Conservation (phyloP, 768 basidiomycete species). For the Lactifluus piperatus region DNA sequence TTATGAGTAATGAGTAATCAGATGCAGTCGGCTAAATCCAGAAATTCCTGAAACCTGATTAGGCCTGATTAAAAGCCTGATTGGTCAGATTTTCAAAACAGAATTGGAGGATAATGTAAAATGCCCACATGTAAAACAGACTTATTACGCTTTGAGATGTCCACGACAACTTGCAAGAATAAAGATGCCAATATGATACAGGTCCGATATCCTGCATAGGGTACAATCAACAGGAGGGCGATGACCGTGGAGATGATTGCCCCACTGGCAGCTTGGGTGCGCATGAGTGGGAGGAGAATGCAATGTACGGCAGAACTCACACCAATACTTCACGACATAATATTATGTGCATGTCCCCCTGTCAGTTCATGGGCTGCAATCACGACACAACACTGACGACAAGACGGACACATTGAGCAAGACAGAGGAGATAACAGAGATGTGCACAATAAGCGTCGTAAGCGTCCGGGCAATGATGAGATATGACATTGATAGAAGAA, state of each 20-base stretch:
- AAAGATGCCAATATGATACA: slow-evolving; percentile 76
- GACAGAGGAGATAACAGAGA: slow-evolving; percentile 58
- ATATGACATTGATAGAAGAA: slow-evolving; percentile 57
- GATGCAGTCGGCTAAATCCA: too few relatives aligned
- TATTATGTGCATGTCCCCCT: slow-evolving; percentile 71
- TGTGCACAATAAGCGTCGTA: slow-evolving; percentile 69
- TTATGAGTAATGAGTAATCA: too few relatives aligned
- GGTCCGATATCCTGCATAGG: slow-evolving; percentile 62
- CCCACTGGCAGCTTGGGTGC: slow-evolving; percentile 48
- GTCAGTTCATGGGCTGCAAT: slow-evolving; percentile 11
- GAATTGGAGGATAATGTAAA: too few relatives aligned
- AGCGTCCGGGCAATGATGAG: slow-evolving; percentile 64
- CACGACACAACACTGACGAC: neutral
- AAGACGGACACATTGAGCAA: slow-evolving; percentile 50
- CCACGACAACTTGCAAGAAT: slow-evolving; percentile 75
- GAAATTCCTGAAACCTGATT: too few relatives aligned
- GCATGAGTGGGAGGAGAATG: neutral
- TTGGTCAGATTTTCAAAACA: too few relatives aligned
- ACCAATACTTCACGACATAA: slow-evolving; percentile 63
- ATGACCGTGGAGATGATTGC: slow-evolving; percentile 82
- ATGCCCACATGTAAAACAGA: too few relatives aligned
- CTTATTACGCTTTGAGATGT: slow-evolving; percentile 74
- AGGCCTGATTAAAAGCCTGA: too few relatives aligned
- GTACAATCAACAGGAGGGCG: slow-evolving; percentile 62
- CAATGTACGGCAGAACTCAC: slow-evolving; percentile 31